Base-by-base conservation (phyloP, 805 yeast species). In the Sungouiella blattae region DNA sequence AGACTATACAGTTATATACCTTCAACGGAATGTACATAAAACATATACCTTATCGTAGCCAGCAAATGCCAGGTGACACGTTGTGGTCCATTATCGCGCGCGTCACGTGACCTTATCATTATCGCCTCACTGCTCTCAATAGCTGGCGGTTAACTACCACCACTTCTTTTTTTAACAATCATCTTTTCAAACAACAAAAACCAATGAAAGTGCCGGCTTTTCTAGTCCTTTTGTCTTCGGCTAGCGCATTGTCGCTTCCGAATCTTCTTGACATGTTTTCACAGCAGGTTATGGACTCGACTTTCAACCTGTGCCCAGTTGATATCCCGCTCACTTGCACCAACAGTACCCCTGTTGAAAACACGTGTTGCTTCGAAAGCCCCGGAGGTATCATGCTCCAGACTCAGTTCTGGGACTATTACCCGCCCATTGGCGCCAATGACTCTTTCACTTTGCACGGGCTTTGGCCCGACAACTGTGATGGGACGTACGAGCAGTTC, bases 251-350 rank as follows among this genome's bases (percentile, higher is more conserved):
- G n/a, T 25, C 33, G 3, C 15, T 31, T 5, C 15, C 12, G 2
- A 12, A 16, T 1, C 17, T 22, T 16, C 15, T 15, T 15, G 17
- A 24, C 8, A 11, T n/a, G 4, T 16, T 31, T 21, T 6, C 22
- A 8, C 33, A 31, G 15, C 14, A 15, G 3, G 15, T 24, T 5
- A 3, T 31, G 12, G 15, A 17, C 11, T 11, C 4, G 7, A 14
- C 6, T 11, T 15, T 15, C 20, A 24, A 27, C 25, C 42, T 35
- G 40, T 44, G 48, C 28, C 48, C 48, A 11, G 26, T 33, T 3
- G 37, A 39, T 22, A 28, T 42, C 11, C 89, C 91, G 1, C 53
- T 74, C 23, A 71, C 85, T 6, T 84, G 93, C 50, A 51, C 84
- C 13, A 80, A 80, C 46, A 53, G 66, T 4, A 72, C 60, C 0